Percentiles rank a stretch among this genome's conserved stretches.
Evolutionary conservation across 495 filamentous ascomycete species (phyloP).

Genomic region (Talaromyces borbonicus): DNA sequence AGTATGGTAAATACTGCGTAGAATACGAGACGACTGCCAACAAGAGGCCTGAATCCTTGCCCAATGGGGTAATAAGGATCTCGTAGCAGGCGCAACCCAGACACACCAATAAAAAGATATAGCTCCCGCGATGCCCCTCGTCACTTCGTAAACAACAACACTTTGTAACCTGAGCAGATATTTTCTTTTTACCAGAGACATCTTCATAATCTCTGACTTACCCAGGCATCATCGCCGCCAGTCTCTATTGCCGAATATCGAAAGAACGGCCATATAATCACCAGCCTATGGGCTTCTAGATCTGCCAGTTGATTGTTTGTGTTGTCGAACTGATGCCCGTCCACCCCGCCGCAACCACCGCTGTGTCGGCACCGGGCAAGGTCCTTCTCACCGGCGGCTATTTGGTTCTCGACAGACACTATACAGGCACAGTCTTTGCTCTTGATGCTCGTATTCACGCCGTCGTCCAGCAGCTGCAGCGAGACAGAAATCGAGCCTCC

Average conservation of each 20-base stretch:
- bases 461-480: constrained; percentile 49
- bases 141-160: constrained; percentile 2
- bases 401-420: constrained; percentile 79
- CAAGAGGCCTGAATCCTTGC: no score
- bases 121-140: constrained; percentile 1
- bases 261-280: no score
- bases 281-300: no score
- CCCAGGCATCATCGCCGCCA: no score
- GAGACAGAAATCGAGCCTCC: constrained; percentile 19
- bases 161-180: no score
- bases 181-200: no score
- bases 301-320: no score
- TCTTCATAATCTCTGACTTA: no score
- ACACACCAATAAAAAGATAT: background rate
- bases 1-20: no score
- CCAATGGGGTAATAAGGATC: background rate
- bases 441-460: constrained; percentile 90
- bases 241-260: no score
- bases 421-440: constrained; percentile 87
- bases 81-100: background rate
- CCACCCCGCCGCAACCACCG: constrained; percentile 28
- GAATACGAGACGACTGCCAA: no score
- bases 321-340: constrained; percentile 1
- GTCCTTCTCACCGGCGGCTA: constrained; percentile 92
- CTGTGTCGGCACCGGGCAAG: constrained; percentile 90